A percentile compares a stretch with the other conserved stretches of the same genome.
Evolutionary conservation across 1,139 yeast genomes (phyloP).

Genomic region (Protomyces arabidopsidicola): DNA sequence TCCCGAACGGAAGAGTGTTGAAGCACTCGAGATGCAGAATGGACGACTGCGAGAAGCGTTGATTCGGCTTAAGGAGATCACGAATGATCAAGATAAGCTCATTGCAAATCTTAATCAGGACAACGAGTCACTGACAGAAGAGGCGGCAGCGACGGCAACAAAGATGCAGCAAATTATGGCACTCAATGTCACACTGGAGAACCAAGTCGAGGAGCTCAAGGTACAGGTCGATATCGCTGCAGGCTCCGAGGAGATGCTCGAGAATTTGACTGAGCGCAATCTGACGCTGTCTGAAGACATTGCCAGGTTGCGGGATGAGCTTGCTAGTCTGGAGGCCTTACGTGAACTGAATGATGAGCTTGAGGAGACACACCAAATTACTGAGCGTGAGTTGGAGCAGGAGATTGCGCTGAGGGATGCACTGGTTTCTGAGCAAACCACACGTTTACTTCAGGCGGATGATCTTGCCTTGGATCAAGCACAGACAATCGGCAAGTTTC

Average conservation of each 20-base stretch:
- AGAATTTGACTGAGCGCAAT: conserved; percentile 55
- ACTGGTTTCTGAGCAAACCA: conserved; percentile 33
- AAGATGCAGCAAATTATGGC: conserved; percentile 40
- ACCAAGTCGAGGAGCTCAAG: conserved; percentile 47
- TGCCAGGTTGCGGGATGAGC: conserved; percentile 41
- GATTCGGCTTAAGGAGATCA: conserved; percentile 43
- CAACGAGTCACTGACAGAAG: conserved; percentile 31
- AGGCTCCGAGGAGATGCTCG: conserved; percentile 48
- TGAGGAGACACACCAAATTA: conserved; percentile 54
- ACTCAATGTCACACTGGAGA: conserved; percentile 40
- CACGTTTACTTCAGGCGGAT: conserved; percentile 27
- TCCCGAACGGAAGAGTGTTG: not conserved
- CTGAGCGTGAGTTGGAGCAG: conserved; percentile 51
- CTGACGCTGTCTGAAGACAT: conserved; percentile 46
- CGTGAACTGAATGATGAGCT: conserved; percentile 58
- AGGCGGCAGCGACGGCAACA: conserved; percentile 31
- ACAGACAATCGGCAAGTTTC: conserved; percentile 37
- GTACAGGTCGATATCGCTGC: conserved; percentile 41
- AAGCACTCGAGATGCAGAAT: conserved; percentile 38
- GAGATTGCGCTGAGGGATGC: conserved; percentile 41
- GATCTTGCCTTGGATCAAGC: conserved; percentile 34
- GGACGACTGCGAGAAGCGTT: conserved; percentile 44
- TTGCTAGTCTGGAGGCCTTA: conserved; percentile 57
- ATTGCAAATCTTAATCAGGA: conserved; percentile 44
- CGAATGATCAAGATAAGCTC: conserved; percentile 40